A percentile compares a stretch with the other conserved stretches of the same genome.
Evolutionary conservation across 2,329 filamentous ascomycete species (phyloP).

Genomic region (Daldinia sp.): DNA sequence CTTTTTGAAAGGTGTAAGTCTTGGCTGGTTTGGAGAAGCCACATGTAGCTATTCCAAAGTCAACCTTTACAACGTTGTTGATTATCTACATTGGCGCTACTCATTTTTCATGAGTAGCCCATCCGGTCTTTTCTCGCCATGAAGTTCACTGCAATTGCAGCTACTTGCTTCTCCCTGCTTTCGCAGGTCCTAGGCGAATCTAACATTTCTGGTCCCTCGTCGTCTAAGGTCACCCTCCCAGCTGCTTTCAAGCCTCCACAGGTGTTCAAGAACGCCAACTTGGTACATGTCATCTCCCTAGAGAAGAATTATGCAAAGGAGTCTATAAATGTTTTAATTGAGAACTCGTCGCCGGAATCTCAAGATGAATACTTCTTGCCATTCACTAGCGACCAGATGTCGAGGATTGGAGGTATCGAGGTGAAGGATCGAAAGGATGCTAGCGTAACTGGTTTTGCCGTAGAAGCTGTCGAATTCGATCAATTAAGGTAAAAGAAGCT

Average conservation of each 20-base stretch:
- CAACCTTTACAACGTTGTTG: constrained; percentile 26
- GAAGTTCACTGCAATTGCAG: constrained; percentile 60
- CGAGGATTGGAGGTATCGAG: constrained; percentile 83
- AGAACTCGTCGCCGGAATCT: constrained; percentile 81
- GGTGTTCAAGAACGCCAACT: constrained; percentile 92
- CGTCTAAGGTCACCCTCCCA: constrained; percentile 67
- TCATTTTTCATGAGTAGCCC: constrained; percentile 46
- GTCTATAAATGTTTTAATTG: constrained; percentile 90
- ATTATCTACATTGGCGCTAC: constrained; percentile 37
- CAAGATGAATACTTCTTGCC: constrained; percentile 93
- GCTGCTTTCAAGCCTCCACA: constrained; percentile 82
- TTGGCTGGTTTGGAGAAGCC: constrained; percentile 17
- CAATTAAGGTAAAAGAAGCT: constrained; percentile 59
- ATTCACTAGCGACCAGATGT: constrained; percentile 79
- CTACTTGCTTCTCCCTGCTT: constrained; percentile 67
- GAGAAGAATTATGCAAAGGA: constrained; percentile 94
- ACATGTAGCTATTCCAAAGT: constrained; percentile 38
- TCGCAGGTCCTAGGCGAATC: constrained; percentile 54
- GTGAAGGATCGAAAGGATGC: constrained; percentile 90
- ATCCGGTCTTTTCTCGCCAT: constrained; percentile 49
- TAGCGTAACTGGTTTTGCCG: constrained; percentile 70
- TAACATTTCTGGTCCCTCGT: constrained; percentile 49
- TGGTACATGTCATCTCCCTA: constrained; percentile 88
- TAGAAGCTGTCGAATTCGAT: constrained; percentile 73
- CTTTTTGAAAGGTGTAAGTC: constrained; percentile 42